Percentiles rank a stretch among this genome's conserved stretches.
Evolutionary conservation across 208 protist genomes (phyloP).

Genomic region (Leishmania gerbilli): DNA sequence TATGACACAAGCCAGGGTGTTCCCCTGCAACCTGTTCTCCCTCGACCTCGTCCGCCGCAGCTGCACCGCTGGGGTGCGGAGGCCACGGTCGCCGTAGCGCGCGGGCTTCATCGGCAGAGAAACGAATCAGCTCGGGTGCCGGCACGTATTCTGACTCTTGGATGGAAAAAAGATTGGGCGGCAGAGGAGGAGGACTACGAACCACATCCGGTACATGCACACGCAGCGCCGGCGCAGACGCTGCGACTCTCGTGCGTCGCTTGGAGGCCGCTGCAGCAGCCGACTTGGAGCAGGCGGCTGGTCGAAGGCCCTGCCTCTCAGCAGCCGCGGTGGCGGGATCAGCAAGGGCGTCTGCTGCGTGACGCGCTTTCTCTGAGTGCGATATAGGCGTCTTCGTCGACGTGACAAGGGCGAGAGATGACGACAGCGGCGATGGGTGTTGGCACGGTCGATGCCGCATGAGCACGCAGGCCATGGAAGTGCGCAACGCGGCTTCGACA

Average conservation of each 20-base stretch:
- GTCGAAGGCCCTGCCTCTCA: background rate
- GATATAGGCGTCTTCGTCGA: background rate
- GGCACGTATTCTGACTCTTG: conserved; percentile 37
- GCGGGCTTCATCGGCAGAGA: conserved; percentile 17
- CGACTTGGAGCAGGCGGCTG: background rate
- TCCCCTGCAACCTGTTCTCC: background rate
- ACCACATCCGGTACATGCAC: conserved; percentile 16
- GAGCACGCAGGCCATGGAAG: conserved; percentile 27
- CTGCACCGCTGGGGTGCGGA: conserved; percentile 10
- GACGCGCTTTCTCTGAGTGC: background rate
- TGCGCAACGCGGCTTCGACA: conserved; percentile 43
- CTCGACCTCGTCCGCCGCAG: background rate
- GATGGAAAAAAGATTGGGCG: conserved; percentile 25
- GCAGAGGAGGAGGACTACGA: conserved; percentile 1
- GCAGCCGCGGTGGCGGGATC: background rate
- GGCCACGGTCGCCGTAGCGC: conserved; percentile 23
- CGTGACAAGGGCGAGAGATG: background rate
- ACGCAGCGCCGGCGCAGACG: background rate
- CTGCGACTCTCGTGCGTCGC: background rate
- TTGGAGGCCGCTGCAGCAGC: background rate
- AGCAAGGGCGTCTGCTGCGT: background rate
- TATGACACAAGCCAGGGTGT: background rate
- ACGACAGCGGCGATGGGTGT: background rate
- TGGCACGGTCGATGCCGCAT: conserved; percentile 9
- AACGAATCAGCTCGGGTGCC: conserved; percentile 27